Base-by-base conservation (phyloP, 768 basidiomycete species). In the Phanerochaete carnosa region DNA sequence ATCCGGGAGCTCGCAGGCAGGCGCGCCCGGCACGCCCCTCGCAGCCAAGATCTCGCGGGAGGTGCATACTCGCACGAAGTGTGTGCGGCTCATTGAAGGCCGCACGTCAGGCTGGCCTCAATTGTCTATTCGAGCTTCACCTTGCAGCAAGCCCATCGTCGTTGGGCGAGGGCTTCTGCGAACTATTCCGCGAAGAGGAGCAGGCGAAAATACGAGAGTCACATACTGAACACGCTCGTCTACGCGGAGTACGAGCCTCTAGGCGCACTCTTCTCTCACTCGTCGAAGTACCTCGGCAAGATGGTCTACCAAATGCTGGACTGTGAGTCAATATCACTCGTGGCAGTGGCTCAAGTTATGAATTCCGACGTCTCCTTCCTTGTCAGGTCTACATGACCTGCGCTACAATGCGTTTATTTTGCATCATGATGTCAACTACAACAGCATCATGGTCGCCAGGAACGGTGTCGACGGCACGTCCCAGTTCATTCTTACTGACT, bases 241-340 rank as follows among this genome's bases (percentile, higher is more conserved):
- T 59, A 51, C 49, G 16, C 46, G 23, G 23, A 32, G 29, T 59
- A 59, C 23, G 3, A 50, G 16, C 47, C 58, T 12, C 35, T 59
- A 22, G 35, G n/a, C 16, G 4, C 58, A 15, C 58, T 59, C 12
- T 33, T 59, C 46, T 32, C 46, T 3, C 3, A 6, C 7, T 33
- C 47, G 12, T 28, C 47, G 3, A 16, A 59, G 16, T 26, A 19
- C 19, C 28, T 59, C 6, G 32, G 46, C 23, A 6, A 29, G 12
- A 59, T 59, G 58, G 58, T 35, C 12, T 32, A 59, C 33, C 58
- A 59, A 26, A 50, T 59, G 33, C 30, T 59, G 2, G 58, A 59
- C 29, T 59, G 58, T 59, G 35, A 51, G 58, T 52, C n/a, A n/a
- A 3, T 19, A 8, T 39, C 22, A 6, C 12, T 46, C n/a, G 7